Evolutionary conservation across 768 basidiomycete species (phyloP), one percentile per base, ranked within the genome.

Genomic region (Boletus sp.): DNA sequence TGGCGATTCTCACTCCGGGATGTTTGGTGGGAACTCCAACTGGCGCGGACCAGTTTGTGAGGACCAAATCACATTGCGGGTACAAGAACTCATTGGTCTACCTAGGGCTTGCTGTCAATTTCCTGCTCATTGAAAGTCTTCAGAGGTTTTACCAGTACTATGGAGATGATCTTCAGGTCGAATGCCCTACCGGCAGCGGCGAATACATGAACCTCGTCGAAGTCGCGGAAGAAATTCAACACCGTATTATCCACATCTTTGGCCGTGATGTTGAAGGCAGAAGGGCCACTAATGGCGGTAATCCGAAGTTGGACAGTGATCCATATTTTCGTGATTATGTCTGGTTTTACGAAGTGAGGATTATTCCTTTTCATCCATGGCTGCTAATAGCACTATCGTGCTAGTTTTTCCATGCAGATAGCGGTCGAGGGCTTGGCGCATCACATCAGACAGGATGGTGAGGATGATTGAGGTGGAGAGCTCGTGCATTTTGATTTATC

Each of bases 11-110:
- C 84, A 83, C 64, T 94, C 92, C 11, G 95, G 94, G 47, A 99
- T 99, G 96, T 96, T 97, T 72, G 94, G 94, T 51, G 93, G 92
- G n/a, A 95, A 94, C 68, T 94, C 92, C n/a, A 95, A 94, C 63
- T 96, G 93, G 93, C 78, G 94, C 70, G 94, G 94, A n/a, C 89
- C 90, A 4, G 89, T 91, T 55, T 92, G 89, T 90, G 63, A 74
- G 83, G 59, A 47, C 9, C 41, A 36, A 1, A 15, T 42, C 9
- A 11, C 4, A 35, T n/a, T 9, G 35, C 17, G 2, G 11, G 29
- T 5, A 24, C 42, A 24, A 56, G 20, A 10, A 53, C 60, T 56
- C 56, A 56, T 39, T 3, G 30, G 10, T 33, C 3, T 29, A 28
- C 46, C 67, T 71, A 83, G 93, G 96, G 97, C 84, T 98, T 41